phyloP scores from a whole-genome alignment of 495 filamentous ascomycete genomes.

The Hyaloscypha hepaticicola region DNA sequence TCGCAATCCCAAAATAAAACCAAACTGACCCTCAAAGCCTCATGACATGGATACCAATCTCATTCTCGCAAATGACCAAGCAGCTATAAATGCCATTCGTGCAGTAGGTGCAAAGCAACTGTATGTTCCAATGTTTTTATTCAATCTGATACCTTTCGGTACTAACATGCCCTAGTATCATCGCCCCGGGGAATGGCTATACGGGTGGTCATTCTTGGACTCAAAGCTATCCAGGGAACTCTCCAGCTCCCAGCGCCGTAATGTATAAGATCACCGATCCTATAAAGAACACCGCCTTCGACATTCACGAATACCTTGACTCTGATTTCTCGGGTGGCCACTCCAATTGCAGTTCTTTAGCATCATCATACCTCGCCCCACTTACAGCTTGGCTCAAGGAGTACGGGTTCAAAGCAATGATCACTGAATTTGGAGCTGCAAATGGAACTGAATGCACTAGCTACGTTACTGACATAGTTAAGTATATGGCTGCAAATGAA shows the following conservation, averaged over 20 bases:
- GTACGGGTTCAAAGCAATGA: slow-evolving; percentile 50
- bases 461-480: slow-evolving; percentile 44
- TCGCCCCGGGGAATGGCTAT: slow-evolving; percentile 50
- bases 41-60: slow-evolving; percentile 49
- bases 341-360: slow-evolving; percentile 38
- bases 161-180: slow-evolving; percentile 41
- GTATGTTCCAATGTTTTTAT: slow-evolving; percentile 10
- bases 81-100: slow-evolving; percentile 49
- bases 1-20: slow-evolving; percentile 36
- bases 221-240: slow-evolving; percentile 43
- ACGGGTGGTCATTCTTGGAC: slow-evolving; percentile 50
- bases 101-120: slow-evolving; percentile 37
- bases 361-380: slow-evolving; percentile 39
- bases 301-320: slow-evolving; percentile 55
- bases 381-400: slow-evolving; percentile 49
- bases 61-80: slow-evolving; percentile 49
- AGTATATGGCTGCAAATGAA: slow-evolving; percentile 48
- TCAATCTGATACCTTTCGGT: too few relatives aligned
- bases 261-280: slow-evolving; percentile 47
- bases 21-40: slow-evolving; percentile 44
- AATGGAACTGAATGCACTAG: slow-evolving; percentile 45
- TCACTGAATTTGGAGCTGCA: slow-evolving; percentile 51
- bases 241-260: slow-evolving; percentile 41
- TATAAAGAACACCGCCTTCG: slow-evolving; percentile 44
- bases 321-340: slow-evolving; percentile 48